Evolutionary conservation across 1,284 basidiomycete genomes (phyloP), one percentile per base, ranked within the genome.

Genomic region (Ceratobasidium sp.): DNA sequence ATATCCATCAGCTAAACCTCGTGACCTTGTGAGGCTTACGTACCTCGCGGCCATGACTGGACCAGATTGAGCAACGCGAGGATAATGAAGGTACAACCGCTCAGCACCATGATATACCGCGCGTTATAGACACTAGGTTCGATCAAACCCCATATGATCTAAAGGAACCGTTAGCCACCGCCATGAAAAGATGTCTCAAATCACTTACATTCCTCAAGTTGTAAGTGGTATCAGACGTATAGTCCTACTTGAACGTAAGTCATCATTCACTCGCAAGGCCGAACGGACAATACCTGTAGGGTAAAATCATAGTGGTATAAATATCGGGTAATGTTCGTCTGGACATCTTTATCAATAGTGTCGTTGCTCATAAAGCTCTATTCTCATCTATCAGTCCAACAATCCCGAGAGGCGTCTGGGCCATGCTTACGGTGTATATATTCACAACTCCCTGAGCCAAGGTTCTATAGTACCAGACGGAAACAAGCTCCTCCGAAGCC

Each of bases 41-140:
- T 45, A 67, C 64, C 64, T 55, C 64, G 34, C 18, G 64, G 64
- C 64, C 34, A 55, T 2, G 64, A 67, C 36, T 70, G 67, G 10
- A 70, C 45, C 1, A 58, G 28, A 23, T 70, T 70, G 26, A 70
- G 26, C 14, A 9, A 32, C 6, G 55, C 67, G 1, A 70, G 23
- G 1, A 30, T 30, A 9, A 70, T 36, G 16, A 70, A 36, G 8
- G 67, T 70, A 10, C 16, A 16, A 3, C 43, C 67, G 16, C 67
- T 28, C 9, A 59, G 12, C 6, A 16, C 67, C 53, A 48, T 59
- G 18, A 70, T 70, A 14, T 48, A 70, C 18, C 67, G 53, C 9
- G 52, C n/a, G 32, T 55, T 58, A 4, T 3, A 30, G 3, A 69
- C n/a, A 14, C 41, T 55, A 2, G 65, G 53, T 23, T 21, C 8